Conservation (phyloP, 208 protist species). For the Leishmania arabica region DNA sequence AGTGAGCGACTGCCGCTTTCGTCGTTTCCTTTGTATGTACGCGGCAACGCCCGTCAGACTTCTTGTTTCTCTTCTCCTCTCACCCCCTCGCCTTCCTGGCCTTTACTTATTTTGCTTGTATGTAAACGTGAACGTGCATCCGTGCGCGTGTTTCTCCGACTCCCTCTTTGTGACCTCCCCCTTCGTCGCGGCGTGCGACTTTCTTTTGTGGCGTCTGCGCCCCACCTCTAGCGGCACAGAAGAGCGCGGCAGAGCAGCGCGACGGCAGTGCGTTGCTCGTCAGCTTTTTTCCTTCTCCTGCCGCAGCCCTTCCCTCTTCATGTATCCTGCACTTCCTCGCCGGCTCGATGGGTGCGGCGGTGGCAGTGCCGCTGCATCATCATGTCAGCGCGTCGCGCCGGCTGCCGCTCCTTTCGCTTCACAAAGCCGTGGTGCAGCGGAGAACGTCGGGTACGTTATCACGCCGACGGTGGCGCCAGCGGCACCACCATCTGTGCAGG, state of each 20-base stretch:
- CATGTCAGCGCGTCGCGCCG: neutral
- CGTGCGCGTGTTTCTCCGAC: neutral
- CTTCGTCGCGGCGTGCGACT: neutral
- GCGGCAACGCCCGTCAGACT: neutral
- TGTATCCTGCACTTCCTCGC: slow-evolving; percentile 29
- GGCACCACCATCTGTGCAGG: neutral
- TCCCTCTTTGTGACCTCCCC: neutral
- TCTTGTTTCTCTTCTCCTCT: neutral
- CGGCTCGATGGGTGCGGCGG: slow-evolving; percentile 9
- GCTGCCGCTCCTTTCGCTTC: neutral
- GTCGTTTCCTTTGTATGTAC: neutral
- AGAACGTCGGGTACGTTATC: neutral
- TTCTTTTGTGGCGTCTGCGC: neutral
- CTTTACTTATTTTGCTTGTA: neutral
- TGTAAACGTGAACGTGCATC: neutral
- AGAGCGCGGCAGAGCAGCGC: neutral
- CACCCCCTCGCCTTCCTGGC: neutral
- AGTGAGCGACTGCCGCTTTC: neutral
- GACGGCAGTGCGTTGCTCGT: neutral
- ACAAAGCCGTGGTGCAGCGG: neutral
- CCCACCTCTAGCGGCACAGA: neutral
- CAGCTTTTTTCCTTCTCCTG: neutral
- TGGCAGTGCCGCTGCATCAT: neutral
- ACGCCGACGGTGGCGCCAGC: slow-evolving; percentile 3
- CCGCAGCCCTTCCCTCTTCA: neutral